Conservation (phyloP, 2,329 filamentous ascomycete species). For the Cladophialophora psammophila region DNA sequence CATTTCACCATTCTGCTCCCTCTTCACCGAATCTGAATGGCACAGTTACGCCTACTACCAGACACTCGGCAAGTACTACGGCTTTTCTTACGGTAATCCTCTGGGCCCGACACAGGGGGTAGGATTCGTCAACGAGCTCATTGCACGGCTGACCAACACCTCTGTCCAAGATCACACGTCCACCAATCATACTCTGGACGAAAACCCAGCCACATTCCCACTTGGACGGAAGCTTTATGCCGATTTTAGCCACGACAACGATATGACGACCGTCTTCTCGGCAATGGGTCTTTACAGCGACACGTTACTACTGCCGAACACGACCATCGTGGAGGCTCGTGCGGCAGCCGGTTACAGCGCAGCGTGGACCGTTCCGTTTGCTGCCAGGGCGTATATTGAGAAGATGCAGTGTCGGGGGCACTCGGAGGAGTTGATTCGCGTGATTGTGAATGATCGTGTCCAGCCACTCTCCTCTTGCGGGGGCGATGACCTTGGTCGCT, state of each 20-base stretch:
- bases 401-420: slow-evolving; percentile 13
- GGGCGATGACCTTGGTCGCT: slow-evolving; percentile 10
- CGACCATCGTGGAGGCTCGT: slow-evolving; percentile 9
- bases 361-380: slow-evolving; percentile 15
- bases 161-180: slow-evolving; percentile 20
- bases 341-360: slow-evolving; percentile 10
- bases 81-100: slow-evolving; percentile 18
- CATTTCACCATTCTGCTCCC: slow-evolving; percentile 18
- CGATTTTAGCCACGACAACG: slow-evolving; percentile 22
- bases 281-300: slow-evolving; percentile 10
- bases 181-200: slow-evolving; percentile 20
- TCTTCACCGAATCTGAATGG: slow-evolving; percentile 18
- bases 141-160: slow-evolving; percentile 16
- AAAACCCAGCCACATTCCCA: slow-evolving; percentile 16
- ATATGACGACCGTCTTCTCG: slow-evolving; percentile 20
- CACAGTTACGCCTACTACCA: slow-evolving; percentile 16
- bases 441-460: slow-evolving; percentile 20
- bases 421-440: slow-evolving; percentile 12
- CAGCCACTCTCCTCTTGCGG: slow-evolving; percentile 10
- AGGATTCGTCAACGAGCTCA: slow-evolving; percentile 19
- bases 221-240: slow-evolving; percentile 18
- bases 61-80: slow-evolving; percentile 20
- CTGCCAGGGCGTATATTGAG: slow-evolving; percentile 15
- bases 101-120: slow-evolving; percentile 18
- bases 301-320: slow-evolving; percentile 13